Conservation (phyloP, 1,284 basidiomycete genomes). For the Ustilago cynodontis region DNA sequence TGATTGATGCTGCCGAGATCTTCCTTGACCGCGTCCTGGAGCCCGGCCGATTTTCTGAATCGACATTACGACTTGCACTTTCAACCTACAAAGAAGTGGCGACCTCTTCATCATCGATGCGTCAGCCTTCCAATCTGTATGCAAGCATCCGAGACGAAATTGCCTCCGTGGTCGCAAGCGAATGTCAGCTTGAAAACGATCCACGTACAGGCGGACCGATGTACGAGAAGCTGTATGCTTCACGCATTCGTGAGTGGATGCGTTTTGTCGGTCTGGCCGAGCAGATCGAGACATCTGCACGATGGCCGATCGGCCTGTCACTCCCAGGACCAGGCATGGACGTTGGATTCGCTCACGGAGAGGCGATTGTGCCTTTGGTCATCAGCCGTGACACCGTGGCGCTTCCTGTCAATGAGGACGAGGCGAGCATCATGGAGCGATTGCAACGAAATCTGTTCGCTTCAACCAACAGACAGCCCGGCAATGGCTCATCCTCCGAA, state of each 20-base stretch:
- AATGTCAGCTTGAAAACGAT: slow-evolving; percentile 50
- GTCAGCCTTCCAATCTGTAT: slow-evolving; percentile 25
- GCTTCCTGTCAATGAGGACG: slow-evolving; percentile 51
- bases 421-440: slow-evolving; percentile 45
- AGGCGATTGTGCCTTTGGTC: slow-evolving; percentile 40
- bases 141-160: slow-evolving; percentile 51
- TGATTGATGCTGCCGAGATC: slow-evolving; percentile 47
- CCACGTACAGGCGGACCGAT: slow-evolving; percentile 43
- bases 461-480: slow-evolving; percentile 5
- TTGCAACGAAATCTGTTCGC: slow-evolving; percentile 27
- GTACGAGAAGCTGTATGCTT: slow-evolving; percentile 49
- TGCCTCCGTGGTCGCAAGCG: slow-evolving; percentile 39
- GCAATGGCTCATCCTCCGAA: slow-evolving; percentile 3
- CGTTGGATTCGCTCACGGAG: background rate
- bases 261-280: slow-evolving; percentile 61
- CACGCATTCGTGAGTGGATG: slow-evolving; percentile 58
- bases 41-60: slow-evolving; percentile 58
- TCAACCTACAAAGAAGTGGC: slow-evolving; percentile 38
- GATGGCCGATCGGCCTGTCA: slow-evolving; percentile 58
- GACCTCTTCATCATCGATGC: slow-evolving; percentile 15
- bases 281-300: slow-evolving; percentile 59
- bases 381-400: slow-evolving; percentile 52
- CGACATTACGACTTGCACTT: slow-evolving; percentile 42
- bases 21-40: slow-evolving; percentile 61
- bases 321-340: slow-evolving; percentile 21